A percentile compares a stretch with the other conserved stretches of the same genome.
Evolutionary conservation across 257 asterid genomes (phyloP).

Genomic region (Agastache rugosa): DNA sequence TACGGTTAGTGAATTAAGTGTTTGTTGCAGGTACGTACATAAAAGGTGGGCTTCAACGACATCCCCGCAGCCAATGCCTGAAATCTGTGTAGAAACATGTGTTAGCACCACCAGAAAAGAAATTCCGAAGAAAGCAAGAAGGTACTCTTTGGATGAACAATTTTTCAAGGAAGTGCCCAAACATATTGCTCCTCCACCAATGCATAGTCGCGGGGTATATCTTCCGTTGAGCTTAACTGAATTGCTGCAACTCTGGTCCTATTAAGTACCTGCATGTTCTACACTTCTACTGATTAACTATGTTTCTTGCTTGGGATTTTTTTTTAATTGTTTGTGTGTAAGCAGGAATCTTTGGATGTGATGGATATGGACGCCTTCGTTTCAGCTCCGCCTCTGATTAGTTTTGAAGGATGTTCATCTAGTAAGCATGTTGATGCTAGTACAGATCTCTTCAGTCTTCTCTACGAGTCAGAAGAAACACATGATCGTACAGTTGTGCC

Average conservation of each 20-base stretch:
- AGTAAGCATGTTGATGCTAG: slow-evolving; percentile 45
- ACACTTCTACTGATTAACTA: too few species aligned
- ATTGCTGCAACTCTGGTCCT: not conserved
- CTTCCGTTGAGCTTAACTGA: slow-evolving; percentile 5
- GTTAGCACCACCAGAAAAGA: slow-evolving; percentile 39
- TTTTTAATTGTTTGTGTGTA: not conserved
- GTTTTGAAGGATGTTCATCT: slow-evolving; percentile 34
- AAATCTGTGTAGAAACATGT: slow-evolving; percentile 34
- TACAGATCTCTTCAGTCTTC: slow-evolving; percentile 80
- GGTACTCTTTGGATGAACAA: slow-evolving; percentile 89
- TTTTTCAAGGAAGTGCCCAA: slow-evolving; percentile 47
- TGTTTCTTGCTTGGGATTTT: not conserved
- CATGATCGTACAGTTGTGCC: slow-evolving; percentile 80
- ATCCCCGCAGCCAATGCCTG: slow-evolving; percentile 45
- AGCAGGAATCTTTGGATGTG: slow-evolving; percentile 77
- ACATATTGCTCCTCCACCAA: slow-evolving; percentile 37
- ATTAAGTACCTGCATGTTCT: too few species aligned
- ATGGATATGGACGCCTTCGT: slow-evolving; percentile 34
- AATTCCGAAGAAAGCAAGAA: slow-evolving; percentile 89
- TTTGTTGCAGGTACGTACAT: slow-evolving; percentile 64
- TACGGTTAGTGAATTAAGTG: slow-evolving; percentile 1
- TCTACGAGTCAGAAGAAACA: slow-evolving; percentile 59
- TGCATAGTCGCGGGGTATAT: slow-evolving; percentile 73
- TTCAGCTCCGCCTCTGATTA: slow-evolving; percentile 42
- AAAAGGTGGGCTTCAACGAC: slow-evolving; percentile 73